Evolutionary conservation across 306 rosid genomes (phyloP).

Genomic region (Cicer pinnatifidum): DNA sequence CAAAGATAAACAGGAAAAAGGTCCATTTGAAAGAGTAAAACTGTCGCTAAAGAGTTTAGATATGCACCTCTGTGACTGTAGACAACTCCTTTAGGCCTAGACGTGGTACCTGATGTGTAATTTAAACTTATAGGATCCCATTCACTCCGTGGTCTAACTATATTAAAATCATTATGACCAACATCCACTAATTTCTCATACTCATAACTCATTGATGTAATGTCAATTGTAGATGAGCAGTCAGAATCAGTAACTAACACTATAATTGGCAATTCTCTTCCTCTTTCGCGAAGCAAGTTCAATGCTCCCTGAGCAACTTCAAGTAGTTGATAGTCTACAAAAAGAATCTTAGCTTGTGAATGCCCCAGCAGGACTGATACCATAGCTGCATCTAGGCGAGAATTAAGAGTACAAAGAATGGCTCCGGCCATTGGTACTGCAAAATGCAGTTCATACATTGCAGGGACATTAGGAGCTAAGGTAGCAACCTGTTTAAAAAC

Average conservation of each 20-base stretch:
- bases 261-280: slow-evolving; percentile 53
- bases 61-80: slow-evolving; percentile 86
- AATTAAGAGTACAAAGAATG: slow-evolving; percentile 71
- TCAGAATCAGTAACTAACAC: slow-evolving; percentile 61
- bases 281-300: slow-evolving; percentile 46
- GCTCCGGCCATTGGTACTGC: slow-evolving; percentile 95
- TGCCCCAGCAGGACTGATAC: slow-evolving; percentile 60
- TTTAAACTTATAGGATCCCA: slow-evolving; percentile 82
- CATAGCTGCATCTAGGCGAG: slow-evolving; percentile 68
- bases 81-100: slow-evolving; percentile 90
- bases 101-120: slow-evolving; percentile 92
- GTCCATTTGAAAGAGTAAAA: slow-evolving; percentile 67
- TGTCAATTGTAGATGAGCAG: slow-evolving; percentile 37
- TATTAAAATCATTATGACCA: slow-evolving; percentile 58
- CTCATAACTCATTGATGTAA: slow-evolving; percentile 49
- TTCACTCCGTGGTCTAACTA: slow-evolving; percentile 65
- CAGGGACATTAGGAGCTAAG: slow-evolving; percentile 79
- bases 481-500: slow-evolving; percentile 72
- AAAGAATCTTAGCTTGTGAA: slow-evolving; percentile 73
- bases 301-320: slow-evolving; percentile 64
- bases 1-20: slow-evolving; percentile 79
- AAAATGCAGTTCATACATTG: slow-evolving; percentile 94
- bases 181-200: slow-evolving; percentile 61
- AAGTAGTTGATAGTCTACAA: slow-evolving; percentile 72
- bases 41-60: slow-evolving; percentile 70